Percentiles rank a stretch among this genome's conserved stretches.
Conservation (phyloP, 495 filamentous ascomycete genomes). For the Aspergillus funiculosus region DNA sequence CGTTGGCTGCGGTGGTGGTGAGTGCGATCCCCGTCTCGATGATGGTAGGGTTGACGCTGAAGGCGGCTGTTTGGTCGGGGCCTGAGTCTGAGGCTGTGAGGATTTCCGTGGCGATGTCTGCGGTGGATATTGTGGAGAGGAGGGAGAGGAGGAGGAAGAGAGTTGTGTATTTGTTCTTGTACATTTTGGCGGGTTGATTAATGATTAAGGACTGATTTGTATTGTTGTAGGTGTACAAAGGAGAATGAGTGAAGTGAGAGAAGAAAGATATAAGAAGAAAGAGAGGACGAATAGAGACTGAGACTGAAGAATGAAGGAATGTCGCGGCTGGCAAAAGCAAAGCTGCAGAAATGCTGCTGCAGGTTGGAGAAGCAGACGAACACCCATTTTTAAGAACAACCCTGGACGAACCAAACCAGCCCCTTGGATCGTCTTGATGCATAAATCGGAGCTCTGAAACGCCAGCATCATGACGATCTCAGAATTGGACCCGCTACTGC, state of each 20-base stretch:
- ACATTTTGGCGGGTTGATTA: too few relatives aligned
- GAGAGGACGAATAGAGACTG: background rate
- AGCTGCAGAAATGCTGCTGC: background rate
- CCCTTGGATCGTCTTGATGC: slow-evolving; percentile 14
- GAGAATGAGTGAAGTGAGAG: background rate
- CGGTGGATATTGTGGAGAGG: slow-evolving; percentile 18
- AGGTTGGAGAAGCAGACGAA: background rate
- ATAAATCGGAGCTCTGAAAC: slow-evolving; percentile 17
- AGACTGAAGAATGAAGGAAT: background rate
- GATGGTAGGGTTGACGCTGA: slow-evolving; percentile 19
- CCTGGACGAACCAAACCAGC: slow-evolving; percentile 7
- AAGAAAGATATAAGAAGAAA: too few relatives aligned
- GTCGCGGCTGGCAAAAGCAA: too few relatives aligned
- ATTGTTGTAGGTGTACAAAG: slow-evolving; percentile 2
- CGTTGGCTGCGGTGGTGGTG: slow-evolving; percentile 3
- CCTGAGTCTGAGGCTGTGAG: slow-evolving; percentile 25
- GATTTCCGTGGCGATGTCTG: slow-evolving; percentile 17
- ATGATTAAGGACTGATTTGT: background rate
- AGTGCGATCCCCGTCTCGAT: slow-evolving; percentile 16
- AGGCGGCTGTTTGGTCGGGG: slow-evolving; percentile 5
- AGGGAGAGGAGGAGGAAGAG: slow-evolving; percentile 29
- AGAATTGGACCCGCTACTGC: slow-evolving; percentile 9
- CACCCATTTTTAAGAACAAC: background rate
- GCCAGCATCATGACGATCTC: slow-evolving; percentile 18
- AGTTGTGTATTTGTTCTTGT: too few relatives aligned